phyloP scores from a whole-genome alignment of 176 grass and related monocot species.

The Coix lacrymajobi region DNA sequence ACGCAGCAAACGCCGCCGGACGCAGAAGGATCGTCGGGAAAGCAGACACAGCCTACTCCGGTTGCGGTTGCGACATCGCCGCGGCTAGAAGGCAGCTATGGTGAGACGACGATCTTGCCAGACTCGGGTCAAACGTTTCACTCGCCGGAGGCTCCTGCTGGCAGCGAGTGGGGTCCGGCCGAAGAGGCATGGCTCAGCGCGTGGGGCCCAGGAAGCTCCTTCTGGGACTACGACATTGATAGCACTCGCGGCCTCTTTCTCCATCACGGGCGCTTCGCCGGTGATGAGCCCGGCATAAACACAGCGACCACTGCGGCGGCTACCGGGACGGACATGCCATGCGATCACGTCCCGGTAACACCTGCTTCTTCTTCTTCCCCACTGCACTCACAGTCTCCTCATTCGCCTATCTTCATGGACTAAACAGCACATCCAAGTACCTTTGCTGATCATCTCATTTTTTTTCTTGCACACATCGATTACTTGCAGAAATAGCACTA shows the following conservation, averaged over 20 bases:
- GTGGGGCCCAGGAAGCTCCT: slow-evolving; percentile 79
- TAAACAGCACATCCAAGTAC: not conserved
- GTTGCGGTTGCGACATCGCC: not conserved
- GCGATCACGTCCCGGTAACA: slow-evolving; percentile 39
- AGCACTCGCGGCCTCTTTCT: slow-evolving; percentile 57
- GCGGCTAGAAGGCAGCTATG: slow-evolving; percentile 3
- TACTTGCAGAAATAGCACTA: not conserved
- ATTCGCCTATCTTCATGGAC: slow-evolving; percentile 34
- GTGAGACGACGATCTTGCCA: not conserved
- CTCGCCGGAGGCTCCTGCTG: slow-evolving; percentile 9
- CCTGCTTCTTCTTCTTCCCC: slow-evolving; percentile 29
- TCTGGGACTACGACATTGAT: slow-evolving; percentile 92
- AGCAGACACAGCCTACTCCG: slow-evolving; percentile 17
- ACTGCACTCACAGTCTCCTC: not conserved
- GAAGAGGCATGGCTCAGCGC: slow-evolving; percentile 82
- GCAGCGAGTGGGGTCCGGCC: slow-evolving; percentile 51
- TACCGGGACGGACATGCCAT: not conserved
- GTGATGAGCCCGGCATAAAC: slow-evolving; percentile 19
- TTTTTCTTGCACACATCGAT: not conserved
- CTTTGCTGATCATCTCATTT: not conserved
- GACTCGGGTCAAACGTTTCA: not conserved
- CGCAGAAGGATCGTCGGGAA: not conserved
- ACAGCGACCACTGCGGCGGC: not conserved
- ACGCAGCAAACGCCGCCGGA: not conserved
- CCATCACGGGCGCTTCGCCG: slow-evolving; percentile 50